Base-by-base conservation (phyloP, 2,329 filamentous ascomycete species). In the Pseudopithomyces maydicus region DNA sequence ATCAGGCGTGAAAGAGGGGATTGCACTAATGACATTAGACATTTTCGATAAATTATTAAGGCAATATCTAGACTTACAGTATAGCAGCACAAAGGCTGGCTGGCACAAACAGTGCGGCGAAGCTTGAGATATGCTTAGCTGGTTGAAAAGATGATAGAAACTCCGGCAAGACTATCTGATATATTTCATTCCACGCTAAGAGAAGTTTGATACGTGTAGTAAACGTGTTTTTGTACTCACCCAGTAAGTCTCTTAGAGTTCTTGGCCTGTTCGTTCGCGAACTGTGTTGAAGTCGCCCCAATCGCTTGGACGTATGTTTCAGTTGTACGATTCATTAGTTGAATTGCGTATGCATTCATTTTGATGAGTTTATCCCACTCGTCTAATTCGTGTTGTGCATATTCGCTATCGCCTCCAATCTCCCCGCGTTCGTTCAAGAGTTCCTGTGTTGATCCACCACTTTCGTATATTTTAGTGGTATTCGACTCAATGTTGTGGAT, bases 1-100 rank as follows among this genome's bases (percentile, higher is more conserved):
- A 11, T 52, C 48, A 10, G 48, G 48, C 11, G 48, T 41, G 48
- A 52, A 52, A n/a, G 48, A 52, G 2, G 48, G 47, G 20, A 52
- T 52, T 10, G 48, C 48, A 23, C 48, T 43, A 17, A 7, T 11
- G 32, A 8, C 35, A 14, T 51, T 51, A 41, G 38, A 15, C n/a
- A n/a, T n/a, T n/a, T n/a, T n/a, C n/a, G n/a, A n/a, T n/a, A n/a
- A n/a, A n/a, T n/a, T n/a, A n/a, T n/a, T n/a, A n/a, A n/a, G n/a
- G n/a, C n/a, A n/a, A n/a, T n/a, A n/a, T n/a, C n/a, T n/a, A n/a
- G n/a, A 43, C 48, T 42, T n/a, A 52, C 48, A 52, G 48, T 19
- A 43, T 33, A 3, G 48, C 48, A 20, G 48, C 38, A n/a, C 36
- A 52, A 3, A 52, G 38, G n/a, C 38, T 43, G 11, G 48, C 48